Evolutionary conservation across 805 yeast genomes (phyloP).

Genomic region (Metschnikowia bowlesiae): DNA sequence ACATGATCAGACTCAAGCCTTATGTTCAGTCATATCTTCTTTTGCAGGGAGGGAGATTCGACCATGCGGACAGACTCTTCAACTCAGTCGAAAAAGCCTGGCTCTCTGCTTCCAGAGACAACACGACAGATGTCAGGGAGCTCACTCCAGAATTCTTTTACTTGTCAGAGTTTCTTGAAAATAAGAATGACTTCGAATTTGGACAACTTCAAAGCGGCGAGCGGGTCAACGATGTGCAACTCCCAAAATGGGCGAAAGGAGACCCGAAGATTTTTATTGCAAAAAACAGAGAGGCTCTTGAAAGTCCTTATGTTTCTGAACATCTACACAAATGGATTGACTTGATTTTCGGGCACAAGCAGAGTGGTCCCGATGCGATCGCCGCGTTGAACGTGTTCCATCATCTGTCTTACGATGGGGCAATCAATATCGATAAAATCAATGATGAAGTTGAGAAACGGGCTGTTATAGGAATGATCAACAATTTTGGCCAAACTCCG

Average conservation of each 20-base stretch:
- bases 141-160: slow-evolving; percentile 82
- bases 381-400: slow-evolving; percentile 73
- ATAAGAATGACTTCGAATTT: slow-evolving; percentile 62
- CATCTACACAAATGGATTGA: slow-evolving; percentile 84
- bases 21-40: slow-evolving; percentile 73
- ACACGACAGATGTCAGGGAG: slow-evolving; percentile 85
- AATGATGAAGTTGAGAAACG: slow-evolving; percentile 68
- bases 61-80: slow-evolving; percentile 81
- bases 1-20: slow-evolving; percentile 71
- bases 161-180: slow-evolving; percentile 71
- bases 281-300: slow-evolving; percentile 78
- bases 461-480: slow-evolving; percentile 79
- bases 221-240: slow-evolving; percentile 53
- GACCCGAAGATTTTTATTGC: slow-evolving; percentile 71
- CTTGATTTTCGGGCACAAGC: slow-evolving; percentile 75
- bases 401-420: slow-evolving; percentile 79
- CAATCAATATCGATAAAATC: slow-evolving; percentile 69
- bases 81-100: slow-evolving; percentile 73
- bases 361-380: slow-evolving; percentile 66
- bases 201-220: slow-evolving; percentile 67
- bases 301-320: slow-evolving; percentile 73
- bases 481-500: slow-evolving; percentile 92
- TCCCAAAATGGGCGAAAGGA: slow-evolving; percentile 82
- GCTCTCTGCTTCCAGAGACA: slow-evolving; percentile 73
- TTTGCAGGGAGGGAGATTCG: slow-evolving; percentile 84